Evolutionary conservation across 345 rosid species (phyloP), one percentile per base, ranked within the genome.

Genomic region (Citrus maxima): DNA sequence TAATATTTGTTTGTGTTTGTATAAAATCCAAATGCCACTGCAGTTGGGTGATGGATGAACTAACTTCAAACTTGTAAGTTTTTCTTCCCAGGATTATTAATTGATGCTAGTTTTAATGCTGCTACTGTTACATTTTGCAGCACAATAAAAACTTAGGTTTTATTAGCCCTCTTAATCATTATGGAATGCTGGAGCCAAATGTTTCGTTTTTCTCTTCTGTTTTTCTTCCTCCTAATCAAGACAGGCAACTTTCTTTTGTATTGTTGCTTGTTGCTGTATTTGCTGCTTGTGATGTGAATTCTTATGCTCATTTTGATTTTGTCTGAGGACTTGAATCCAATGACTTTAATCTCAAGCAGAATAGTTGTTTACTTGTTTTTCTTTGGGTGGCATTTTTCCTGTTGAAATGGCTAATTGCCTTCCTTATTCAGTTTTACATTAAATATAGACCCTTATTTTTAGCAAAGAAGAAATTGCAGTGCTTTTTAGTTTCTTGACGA

Each of bases 1-100:
- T 30, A n/a, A 49, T 55, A 19, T 68, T 73, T 7, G 22, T 51
- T n/a, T 34, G 51, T 78, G 76, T 76, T 71, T 78, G 61, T 83
- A 79, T 79, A 82, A 81, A 70, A 77, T 81, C 80, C 83, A 77
- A 78, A 75, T 73, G 81, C 73, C 66, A 51, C 76, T 58, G 83
- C 74, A 68, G 75, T 76, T 77, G 72, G 83, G 42, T 79, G 66
- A 74, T 62, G 79, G 66, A 71, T 70, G 70, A 76, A 65, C n/a
- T 71, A 14, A 30, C 42, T 55, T 37, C 21, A 49, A 62, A 62
- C 49, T 63, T 77, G 32, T 65, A n/a, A 51, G 46, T 30, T 77
- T 76, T 76, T 75, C 70, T 76, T 63, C 13, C 34, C 62, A 42
- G 42, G 59, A 72, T 78, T 62, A 59, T 64, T 9, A 12, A 12